Percentiles rank a stretch among this genome's conserved stretches.
Conservation (phyloP, 2,329 filamentous ascomycete species). For the Colletotrichum siamense region DNA sequence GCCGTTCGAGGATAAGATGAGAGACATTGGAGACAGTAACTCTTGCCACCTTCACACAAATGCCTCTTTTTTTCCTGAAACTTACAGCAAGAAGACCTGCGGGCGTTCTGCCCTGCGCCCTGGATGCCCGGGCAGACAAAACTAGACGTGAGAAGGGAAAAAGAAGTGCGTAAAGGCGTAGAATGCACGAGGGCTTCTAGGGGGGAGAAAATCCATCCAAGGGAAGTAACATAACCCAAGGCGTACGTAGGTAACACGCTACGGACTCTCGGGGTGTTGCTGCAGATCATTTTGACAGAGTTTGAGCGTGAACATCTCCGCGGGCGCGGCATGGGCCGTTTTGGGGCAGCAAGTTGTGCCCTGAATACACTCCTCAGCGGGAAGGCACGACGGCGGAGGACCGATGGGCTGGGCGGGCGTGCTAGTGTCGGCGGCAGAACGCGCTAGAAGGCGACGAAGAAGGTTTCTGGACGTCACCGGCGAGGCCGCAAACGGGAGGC, state of each 20-base stretch:
- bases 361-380: not conserved
- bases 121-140: not conserved
- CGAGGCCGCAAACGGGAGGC: conserved; percentile 20
- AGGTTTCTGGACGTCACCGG: conserved; percentile 18
- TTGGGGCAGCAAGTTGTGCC: not conserved
- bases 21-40: not conserved
- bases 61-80: not conserved
- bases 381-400: not conserved
- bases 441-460: conserved; percentile 17
- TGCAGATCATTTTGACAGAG: not conserved
- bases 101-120: not conserved
- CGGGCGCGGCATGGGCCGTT: not conserved
- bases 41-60: not conserved
- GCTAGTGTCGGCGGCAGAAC: not conserved
- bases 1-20: not conserved
- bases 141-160: not conserved
- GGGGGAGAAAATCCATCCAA: not conserved
- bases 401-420: not conserved
- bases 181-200: not conserved
- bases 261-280: conserved; percentile 7
- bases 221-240: not conserved
- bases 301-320: not conserved
- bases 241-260: not conserved
- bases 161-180: not conserved
- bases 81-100: not conserved